Evolutionary conservation across 73 alveolate genomes (phyloP).

Genomic region (Tetrahymena thermophila): DNA sequence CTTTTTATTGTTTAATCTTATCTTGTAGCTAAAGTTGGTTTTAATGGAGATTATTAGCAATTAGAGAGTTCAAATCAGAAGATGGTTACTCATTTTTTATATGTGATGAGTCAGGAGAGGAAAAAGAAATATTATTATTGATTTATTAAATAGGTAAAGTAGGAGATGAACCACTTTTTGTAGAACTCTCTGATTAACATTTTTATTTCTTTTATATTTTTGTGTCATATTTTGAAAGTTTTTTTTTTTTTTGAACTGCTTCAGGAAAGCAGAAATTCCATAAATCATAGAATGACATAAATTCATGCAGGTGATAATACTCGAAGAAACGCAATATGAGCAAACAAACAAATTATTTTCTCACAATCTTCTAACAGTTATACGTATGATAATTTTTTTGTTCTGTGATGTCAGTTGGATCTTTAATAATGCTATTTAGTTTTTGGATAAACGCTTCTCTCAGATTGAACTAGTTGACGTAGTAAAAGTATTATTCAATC

Average conservation of each 20-base stretch:
- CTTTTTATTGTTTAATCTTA: too few species aligned
- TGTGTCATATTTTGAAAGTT: neutral
- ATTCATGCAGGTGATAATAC: neutral
- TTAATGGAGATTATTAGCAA: too few species aligned
- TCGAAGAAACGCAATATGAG: neutral
- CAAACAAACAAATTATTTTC: neutral
- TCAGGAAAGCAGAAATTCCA: neutral
- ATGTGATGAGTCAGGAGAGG: too few species aligned
- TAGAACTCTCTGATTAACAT: neutral
- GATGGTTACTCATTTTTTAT: too few species aligned
- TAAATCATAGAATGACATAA: neutral
- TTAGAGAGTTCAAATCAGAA: too few species aligned
- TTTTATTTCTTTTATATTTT: too few species aligned
- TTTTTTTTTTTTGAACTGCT: neutral
- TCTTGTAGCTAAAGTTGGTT: too few species aligned
- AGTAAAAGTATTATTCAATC: neutral
- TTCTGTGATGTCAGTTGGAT: neutral
- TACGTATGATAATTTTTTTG: neutral
- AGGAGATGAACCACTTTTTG: neutral
- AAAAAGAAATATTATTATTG: too few species aligned
- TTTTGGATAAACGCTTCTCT: neutral
- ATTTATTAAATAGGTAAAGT: too few species aligned
- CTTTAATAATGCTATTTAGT: neutral
- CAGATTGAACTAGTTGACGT: neutral
- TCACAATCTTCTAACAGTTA: neutral